These are phyloP conservation scores for Sonneratia caseolaris DNA, from an alignment of 345 rosid species.

Conservation along the genomic window DNA sequence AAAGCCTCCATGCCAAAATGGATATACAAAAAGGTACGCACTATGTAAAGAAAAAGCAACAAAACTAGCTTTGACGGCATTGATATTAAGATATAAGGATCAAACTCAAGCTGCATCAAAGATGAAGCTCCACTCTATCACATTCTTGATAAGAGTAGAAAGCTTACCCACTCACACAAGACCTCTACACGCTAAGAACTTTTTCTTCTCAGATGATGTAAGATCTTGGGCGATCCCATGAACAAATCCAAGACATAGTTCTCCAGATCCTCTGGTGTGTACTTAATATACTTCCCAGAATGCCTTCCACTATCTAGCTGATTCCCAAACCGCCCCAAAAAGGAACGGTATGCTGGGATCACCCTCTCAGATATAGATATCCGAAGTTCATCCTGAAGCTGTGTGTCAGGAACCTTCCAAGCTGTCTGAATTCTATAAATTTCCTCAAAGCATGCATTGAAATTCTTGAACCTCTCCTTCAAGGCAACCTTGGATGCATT, in stretches of 20 bases:
- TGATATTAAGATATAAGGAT: not conserved
- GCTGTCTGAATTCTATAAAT: slow-evolving; percentile 78
- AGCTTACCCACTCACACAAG: not conserved
- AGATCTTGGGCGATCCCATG: slow-evolving; percentile 69
- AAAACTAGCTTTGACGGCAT: not conserved
- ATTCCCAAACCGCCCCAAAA: slow-evolving; percentile 70
- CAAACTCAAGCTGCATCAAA: not conserved
- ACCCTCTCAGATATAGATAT: slow-evolving; percentile 85
- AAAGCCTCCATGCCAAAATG: not conserved
- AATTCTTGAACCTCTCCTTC: slow-evolving; percentile 83
- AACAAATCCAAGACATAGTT: slow-evolving; percentile 63
- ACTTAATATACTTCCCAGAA: slow-evolving; percentile 89
- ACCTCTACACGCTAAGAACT: slow-evolving; percentile 29
- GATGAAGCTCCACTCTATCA: not conserved
- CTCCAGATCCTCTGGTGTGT: slow-evolving; percentile 88
- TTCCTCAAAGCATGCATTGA: slow-evolving; percentile 86
- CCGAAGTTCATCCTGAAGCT: slow-evolving; percentile 88
- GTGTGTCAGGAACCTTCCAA: slow-evolving; percentile 93
- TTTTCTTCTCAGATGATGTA: slow-evolving; percentile 77
- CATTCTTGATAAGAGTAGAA: not conserved
- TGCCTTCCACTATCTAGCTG: slow-evolving; percentile 75
- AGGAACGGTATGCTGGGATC: slow-evolving; percentile 83
- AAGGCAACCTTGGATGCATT: slow-evolving; percentile 63
- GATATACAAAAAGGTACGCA: not conserved
- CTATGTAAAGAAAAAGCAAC: not conserved